A percentile compares a stretch with the other conserved stretches of the same genome.
These are phyloP conservation scores for Kuraishia borneana DNA, from an alignment of 805 yeast species.

Conservation along the genomic window DNA sequence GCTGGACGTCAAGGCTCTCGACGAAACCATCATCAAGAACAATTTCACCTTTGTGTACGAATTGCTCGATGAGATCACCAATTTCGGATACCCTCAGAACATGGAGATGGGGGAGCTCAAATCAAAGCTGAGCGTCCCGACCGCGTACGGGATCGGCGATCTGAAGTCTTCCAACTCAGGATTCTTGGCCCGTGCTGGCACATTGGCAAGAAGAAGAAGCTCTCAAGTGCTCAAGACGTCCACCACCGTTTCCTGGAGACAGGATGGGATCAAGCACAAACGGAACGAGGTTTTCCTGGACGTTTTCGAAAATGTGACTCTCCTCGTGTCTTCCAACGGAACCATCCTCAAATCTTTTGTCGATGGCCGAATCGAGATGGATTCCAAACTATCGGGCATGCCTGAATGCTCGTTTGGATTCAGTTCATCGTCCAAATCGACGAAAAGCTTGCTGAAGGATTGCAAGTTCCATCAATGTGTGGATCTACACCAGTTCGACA, in stretches of 20 bases:
- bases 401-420: constrained; percentile 79
- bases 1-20: constrained; percentile 9
- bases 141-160: constrained; percentile 4
- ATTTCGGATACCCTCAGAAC: constrained; percentile 68
- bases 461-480: constrained; percentile 86
- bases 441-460: constrained; percentile 56
- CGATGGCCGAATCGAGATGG: constrained; percentile 64
- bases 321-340: constrained; percentile 56
- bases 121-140: constrained; percentile 15
- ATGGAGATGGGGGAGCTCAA: constrained; percentile 38
- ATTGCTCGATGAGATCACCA: constrained; percentile 63
- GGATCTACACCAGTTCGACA: constrained; percentile 55
- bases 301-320: constrained; percentile 64
- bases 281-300: constrained; percentile 72
- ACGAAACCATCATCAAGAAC: constrained; percentile 43
- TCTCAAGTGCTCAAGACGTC: constrained; percentile 4
- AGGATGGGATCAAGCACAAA: constrained; percentile 59
- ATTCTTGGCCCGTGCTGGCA: constrained; percentile 10
- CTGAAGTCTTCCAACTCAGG: background rate
- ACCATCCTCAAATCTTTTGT: constrained; percentile 58
- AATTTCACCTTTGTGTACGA: constrained; percentile 68
- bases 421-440: constrained; percentile 35
- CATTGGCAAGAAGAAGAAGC: constrained; percentile 8
- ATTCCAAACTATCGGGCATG: constrained; percentile 66
- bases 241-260: constrained; percentile 51